Conservation (phyloP, 2,329 filamentous ascomycete species). For the Pseudocercospora musae region DNA sequence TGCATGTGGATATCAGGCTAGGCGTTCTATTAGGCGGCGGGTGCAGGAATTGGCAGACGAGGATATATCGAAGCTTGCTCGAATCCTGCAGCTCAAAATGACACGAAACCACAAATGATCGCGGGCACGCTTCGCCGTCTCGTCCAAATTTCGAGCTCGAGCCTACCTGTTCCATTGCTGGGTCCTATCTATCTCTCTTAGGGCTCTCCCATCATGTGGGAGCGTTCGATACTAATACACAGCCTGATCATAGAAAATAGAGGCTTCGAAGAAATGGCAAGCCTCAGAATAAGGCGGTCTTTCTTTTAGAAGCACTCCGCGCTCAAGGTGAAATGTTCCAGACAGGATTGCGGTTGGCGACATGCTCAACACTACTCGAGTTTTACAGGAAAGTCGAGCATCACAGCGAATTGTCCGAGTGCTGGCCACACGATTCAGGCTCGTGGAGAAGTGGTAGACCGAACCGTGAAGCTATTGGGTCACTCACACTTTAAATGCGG, state of each 20-base stretch:
- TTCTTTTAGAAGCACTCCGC: background rate
- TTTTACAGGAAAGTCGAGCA: background rate
- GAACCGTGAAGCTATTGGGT: background rate
- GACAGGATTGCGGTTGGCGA: background rate
- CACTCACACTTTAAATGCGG: background rate
- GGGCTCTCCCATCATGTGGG: background rate
- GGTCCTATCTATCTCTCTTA: background rate
- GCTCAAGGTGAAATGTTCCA: background rate
- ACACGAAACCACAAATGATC: slow-evolving; percentile 6
- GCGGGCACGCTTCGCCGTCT: background rate
- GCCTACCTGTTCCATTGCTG: background rate
- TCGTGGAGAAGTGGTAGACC: background rate
- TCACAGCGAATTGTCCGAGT: background rate
- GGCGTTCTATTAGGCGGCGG: slow-evolving; percentile 21
- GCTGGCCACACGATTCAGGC: background rate
- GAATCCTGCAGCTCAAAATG: slow-evolving; percentile 17
- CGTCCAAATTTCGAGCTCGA: background rate
- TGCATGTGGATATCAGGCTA: slow-evolving; percentile 21
- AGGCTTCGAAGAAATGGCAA: too few species aligned
- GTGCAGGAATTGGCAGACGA: slow-evolving; percentile 11
- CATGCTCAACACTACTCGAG: background rate
- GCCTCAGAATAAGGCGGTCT: too few species aligned
- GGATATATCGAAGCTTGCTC: slow-evolving; percentile 11
- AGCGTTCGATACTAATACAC: background rate
- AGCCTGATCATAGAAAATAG: background rate